phyloP scores from a whole-genome alignment of 352 stramenopile genomes.

The Phytophthora constricta region DNA sequence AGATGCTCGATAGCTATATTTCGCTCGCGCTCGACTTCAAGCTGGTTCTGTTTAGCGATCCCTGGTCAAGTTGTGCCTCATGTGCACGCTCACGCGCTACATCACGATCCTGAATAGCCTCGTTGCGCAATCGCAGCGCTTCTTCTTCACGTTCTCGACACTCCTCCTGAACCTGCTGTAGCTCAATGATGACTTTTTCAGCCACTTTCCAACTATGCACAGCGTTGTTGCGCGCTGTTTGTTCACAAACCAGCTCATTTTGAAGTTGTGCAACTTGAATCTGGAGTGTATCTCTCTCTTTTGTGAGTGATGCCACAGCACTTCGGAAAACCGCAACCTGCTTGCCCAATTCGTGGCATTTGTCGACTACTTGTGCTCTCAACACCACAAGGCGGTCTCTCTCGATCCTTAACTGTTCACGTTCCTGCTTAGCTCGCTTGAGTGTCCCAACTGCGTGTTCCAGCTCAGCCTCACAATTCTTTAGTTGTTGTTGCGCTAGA shows the following conservation, averaged over 20 bases:
- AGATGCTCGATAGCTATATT: constrained; percentile 43
- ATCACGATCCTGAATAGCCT: constrained; percentile 56
- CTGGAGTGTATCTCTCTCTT: constrained; percentile 36
- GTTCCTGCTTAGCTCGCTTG: constrained; percentile 50
- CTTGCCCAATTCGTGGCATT: constrained; percentile 20
- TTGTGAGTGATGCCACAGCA: constrained; percentile 10
- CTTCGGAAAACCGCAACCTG: constrained; percentile 25
- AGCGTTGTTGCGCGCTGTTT: constrained; percentile 48
- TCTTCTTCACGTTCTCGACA: constrained; percentile 60
- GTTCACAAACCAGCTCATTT: constrained; percentile 38
- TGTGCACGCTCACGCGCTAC: constrained; percentile 43
- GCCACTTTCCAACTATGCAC: constrained; percentile 58
- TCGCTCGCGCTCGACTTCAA: constrained; percentile 48
- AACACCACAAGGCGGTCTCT: constrained; percentile 47
- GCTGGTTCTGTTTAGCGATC: constrained; percentile 52
- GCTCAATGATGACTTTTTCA: constrained; percentile 45
- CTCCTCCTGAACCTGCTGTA: constrained; percentile 49
- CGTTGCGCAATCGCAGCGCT: constrained; percentile 50
- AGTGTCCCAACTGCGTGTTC: constrained; percentile 40
- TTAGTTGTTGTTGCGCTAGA: constrained; percentile 43
- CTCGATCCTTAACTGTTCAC: constrained; percentile 58
- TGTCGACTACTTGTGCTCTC: constrained; percentile 18
- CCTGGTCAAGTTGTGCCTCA: constrained; percentile 60
- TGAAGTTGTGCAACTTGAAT: constrained; percentile 38
- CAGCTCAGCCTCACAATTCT: constrained; percentile 45